Conservation (phyloP, 2,329 filamentous ascomycete genomes). For the Aspergillus sp. region DNA sequence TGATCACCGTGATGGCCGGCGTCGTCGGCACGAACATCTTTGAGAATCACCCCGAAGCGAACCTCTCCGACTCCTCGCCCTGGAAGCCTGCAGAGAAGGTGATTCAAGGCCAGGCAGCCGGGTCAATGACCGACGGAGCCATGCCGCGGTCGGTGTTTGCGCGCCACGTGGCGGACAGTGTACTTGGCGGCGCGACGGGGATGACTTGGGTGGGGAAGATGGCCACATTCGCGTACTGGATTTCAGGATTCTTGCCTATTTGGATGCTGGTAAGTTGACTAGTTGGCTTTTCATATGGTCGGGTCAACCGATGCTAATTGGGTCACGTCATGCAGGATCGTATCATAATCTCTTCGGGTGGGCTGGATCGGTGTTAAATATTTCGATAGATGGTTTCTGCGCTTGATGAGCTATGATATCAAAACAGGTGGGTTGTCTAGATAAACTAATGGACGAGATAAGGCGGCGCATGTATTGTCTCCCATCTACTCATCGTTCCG, state of each 20-base stretch:
- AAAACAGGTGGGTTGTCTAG: too few relatives aligned
- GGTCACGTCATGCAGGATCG: not conserved
- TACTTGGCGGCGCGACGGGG: conserved; percentile 21
- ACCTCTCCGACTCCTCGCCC: conserved; percentile 18
- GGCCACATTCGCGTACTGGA: conserved; percentile 10
- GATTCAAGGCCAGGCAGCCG: conserved; percentile 3
- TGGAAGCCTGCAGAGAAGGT: conserved; percentile 15
- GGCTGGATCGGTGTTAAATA: not conserved
- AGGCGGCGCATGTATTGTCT: too few relatives aligned
- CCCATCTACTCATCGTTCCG: too few relatives aligned
- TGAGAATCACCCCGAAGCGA: conserved; percentile 5
- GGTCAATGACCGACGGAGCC: conserved; percentile 1
- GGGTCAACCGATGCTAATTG: not conserved
- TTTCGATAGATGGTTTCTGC: not conserved
- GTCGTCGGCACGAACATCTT: conserved; percentile 20
- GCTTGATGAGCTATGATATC: too few relatives aligned
- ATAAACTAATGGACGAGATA: too few relatives aligned
- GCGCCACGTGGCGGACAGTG: conserved; percentile 20
- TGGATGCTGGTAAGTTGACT: conserved; percentile 16
- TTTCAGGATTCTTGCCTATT: conserved; percentile 7
- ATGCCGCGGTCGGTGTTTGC: conserved; percentile 17
- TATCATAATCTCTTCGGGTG: not conserved
- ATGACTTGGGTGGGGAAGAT: conserved; percentile 20
- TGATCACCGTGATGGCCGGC: conserved; percentile 21
- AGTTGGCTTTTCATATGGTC: not conserved